Base-by-base conservation (phyloP, 768 basidiomycete genomes). In the Leccinum variicolor region DNA sequence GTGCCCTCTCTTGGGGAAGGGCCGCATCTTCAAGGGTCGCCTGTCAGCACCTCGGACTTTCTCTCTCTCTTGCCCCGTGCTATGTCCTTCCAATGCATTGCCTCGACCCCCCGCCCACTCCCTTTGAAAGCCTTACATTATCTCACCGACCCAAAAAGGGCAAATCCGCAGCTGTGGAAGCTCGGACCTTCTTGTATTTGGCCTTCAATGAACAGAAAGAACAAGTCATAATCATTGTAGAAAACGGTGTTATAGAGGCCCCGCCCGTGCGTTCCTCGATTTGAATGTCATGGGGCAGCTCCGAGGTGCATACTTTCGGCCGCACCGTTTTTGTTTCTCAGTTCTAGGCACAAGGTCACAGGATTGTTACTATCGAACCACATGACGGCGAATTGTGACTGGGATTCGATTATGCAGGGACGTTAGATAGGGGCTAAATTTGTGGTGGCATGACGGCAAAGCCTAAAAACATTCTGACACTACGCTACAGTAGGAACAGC, bases 161-260 rank as follows among this genome's bases (percentile, higher is more conserved):
- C 5, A 64, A 61, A 34, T 31, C 34, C 54, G 23, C 26, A 28
- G 6, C 33, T 23, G 26, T 52, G 63, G 62, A 53, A 23, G 25
- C 34, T 34, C 31, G 57, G 17, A 11, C 31, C 11, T 31, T 34
- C 60, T 64, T 66, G 56, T 54, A 55, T 63, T 66, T 54, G 47
- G 39, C 34, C 53, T 41, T 46, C 23, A 47, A 43, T 45, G 46
- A 52, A 66, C 56, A 55, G 54, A 54, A 55, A 54, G 52, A 51
- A 51, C 23, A 26, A n/a, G 23, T 25, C 21, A 53, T 50, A 52
- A 45, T 1, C 19, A 19, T 19, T 55, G 17, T 53, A 56, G 46
- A 52, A 54, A 48, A 63, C 56, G 57, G 55, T 50, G 57, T 53
- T 57, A 26, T 29, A 36, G 54, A 60, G 29, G 48, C 64, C 61